Conservation (phyloP, 768 basidiomycete genomes). For the Botryobasidium botryosum region DNA sequence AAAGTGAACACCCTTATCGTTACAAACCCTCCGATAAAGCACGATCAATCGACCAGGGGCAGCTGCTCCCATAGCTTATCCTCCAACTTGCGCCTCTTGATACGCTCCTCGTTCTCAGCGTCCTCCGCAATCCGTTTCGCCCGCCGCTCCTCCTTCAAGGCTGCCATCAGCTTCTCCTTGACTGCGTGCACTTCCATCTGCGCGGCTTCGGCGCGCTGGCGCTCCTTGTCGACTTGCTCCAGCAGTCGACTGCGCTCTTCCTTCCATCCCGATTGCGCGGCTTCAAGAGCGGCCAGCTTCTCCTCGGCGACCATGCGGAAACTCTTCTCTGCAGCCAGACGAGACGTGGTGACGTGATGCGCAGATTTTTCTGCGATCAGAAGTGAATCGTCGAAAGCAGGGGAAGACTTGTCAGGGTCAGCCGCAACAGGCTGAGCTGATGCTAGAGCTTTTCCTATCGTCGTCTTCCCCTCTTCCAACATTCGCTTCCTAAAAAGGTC, state of each 20-base stretch:
- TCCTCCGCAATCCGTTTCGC: background rate
- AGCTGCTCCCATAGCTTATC: constrained; percentile 2
- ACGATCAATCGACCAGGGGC: too few species aligned
- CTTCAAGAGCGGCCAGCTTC: background rate
- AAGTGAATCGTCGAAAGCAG: too few species aligned
- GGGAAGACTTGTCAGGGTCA: too few species aligned
- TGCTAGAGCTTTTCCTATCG: too few species aligned
- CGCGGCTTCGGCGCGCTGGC: background rate
- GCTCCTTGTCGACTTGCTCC: background rate
- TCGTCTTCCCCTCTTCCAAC: too few species aligned
- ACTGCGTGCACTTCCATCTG: background rate
- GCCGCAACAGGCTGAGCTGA: too few species aligned
- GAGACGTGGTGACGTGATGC: too few species aligned
- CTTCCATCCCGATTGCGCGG: background rate
- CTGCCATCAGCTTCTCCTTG: background rate
- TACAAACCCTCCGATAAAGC: too few species aligned
- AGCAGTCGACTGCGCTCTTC: background rate
- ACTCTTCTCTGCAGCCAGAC: too few species aligned
- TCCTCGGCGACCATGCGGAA: too few species aligned
- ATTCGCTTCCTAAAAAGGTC: background rate
- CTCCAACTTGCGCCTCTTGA: background rate
- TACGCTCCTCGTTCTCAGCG: constrained; percentile 1
- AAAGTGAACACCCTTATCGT: too few species aligned
- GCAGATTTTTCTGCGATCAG: too few species aligned
- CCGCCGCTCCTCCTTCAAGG: constrained; percentile 1